Evolutionary conservation across 108 stramenopile species (phyloP), one percentile per base, ranked within the genome.

Genomic region (Cyclotella baltica): DNA sequence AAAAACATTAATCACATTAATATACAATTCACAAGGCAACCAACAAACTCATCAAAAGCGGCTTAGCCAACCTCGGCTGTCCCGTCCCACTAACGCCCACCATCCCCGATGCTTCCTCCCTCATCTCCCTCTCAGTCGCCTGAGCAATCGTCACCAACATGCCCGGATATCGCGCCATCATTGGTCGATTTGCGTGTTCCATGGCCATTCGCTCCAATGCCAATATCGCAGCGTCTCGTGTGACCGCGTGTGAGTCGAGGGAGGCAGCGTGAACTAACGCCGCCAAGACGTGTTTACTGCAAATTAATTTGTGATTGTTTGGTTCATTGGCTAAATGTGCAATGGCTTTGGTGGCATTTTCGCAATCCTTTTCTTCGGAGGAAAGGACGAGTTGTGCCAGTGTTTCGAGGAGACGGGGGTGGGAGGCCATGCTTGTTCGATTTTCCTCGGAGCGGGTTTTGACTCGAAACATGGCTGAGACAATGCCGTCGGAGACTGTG

Each of bases 201-300:
- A 90, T 95, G 13, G 91, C 93, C 58, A 95, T 78, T 43, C 93
- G 80, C 66, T 95, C 93, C 58, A 95, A 78, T 4, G 93, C 91
- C 13, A 88, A 77, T 35, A 95, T 81, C 23, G 93, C 91, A 3
- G 91, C 88, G 50, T 95, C 90, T 18, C 89, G 73, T 30, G 88
- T 87, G 40, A 85, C 90, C 33, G 72, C 80, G 11, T 67, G 66
- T 9, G 67, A 58, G 25, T 65, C 83, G 23, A 87, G 50, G 25
- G 75, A 77, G 10, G 89, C 89, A 1, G 88, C 88, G 61, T 79
- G 67, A 19, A 92, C 88, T 47, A 95, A 77, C 4, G 93, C 93
- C 15, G 89, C 80, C 33, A 95, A 76, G 28, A 95, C 64, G 23
- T 59, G 69, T 53, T 84, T 75, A 56, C 78, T 90, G 85, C 92